Percentiles rank a stretch among this genome's conserved stretches.
These are phyloP conservation scores for Penicillium silybi DNA, from an alignment of 495 filamentous ascomycete genomes.

Conservation along the genomic window DNA sequence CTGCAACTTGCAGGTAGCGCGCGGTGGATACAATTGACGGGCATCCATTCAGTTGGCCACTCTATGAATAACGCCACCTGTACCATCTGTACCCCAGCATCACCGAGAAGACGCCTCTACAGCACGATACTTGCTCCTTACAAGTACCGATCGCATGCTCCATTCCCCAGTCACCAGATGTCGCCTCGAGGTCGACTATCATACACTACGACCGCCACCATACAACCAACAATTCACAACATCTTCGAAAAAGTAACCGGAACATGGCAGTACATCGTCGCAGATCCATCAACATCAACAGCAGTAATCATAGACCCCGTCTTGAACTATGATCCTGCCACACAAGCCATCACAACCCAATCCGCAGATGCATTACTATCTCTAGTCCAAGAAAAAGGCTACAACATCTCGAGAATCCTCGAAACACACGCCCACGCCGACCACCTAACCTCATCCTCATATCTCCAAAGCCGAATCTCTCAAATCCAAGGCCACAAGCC, in stretches of 20 bases:
- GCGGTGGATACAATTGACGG: not conserved
- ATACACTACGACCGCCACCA: slow-evolving; percentile 4
- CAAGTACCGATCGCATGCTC: not conserved
- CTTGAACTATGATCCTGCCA: slow-evolving; percentile 51
- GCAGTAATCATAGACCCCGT: slow-evolving; percentile 59
- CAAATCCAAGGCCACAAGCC: slow-evolving; percentile 17
- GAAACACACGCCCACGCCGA: slow-evolving; percentile 63
- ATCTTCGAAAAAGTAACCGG: slow-evolving; percentile 42
- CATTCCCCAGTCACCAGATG: not conserved
- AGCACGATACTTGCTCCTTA: not conserved
- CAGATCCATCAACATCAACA: slow-evolving; percentile 40
- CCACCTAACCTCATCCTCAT: slow-evolving; percentile 55
- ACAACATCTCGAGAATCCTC: slow-evolving; percentile 46
- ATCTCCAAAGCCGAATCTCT: slow-evolving; percentile 46
- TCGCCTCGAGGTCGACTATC: not conserved
- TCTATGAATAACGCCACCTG: not conserved
- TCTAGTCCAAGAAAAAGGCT: slow-evolving; percentile 38
- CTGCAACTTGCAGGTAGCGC: not conserved
- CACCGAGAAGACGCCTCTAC: not conserved
- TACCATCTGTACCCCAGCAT: not conserved
- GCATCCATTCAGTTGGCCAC: not conserved
- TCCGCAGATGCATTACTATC: slow-evolving; percentile 48
- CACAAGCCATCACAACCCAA: slow-evolving; percentile 39
- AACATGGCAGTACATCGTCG: slow-evolving; percentile 64
- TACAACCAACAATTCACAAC: slow-evolving; percentile 38